Evolutionary conservation across 2,329 filamentous ascomycete species (phyloP).

Genomic region (Seiridium cupressi): DNA sequence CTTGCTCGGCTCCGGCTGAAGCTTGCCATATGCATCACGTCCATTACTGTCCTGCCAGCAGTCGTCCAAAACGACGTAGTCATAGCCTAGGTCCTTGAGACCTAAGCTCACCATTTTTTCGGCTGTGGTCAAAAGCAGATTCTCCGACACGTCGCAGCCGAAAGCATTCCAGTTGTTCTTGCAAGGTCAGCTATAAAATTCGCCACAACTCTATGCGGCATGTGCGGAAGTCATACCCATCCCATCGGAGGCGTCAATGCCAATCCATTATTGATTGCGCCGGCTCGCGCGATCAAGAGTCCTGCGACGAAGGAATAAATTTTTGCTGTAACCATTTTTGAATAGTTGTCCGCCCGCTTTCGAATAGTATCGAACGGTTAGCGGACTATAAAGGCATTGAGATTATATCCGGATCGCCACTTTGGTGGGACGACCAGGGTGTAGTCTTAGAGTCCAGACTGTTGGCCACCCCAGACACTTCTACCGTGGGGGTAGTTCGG

Average conservation of each 20-base stretch:
- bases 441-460: neutral
- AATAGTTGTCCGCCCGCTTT: neutral
- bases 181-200: neutral
- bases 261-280: conserved; percentile 15
- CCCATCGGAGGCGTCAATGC: conserved; percentile 18
- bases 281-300: conserved; percentile 9
- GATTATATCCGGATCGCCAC: no score
- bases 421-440: neutral
- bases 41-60: conserved; percentile 12
- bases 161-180: conserved; percentile 20
- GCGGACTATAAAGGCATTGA: no score
- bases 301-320: conserved; percentile 5
- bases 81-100: conserved; percentile 13
- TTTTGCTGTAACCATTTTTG: neutral
- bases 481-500: neutral
- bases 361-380: no score
- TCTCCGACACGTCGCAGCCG: conserved; percentile 17
- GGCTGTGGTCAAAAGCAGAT: conserved; percentile 11
- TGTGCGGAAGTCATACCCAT: conserved; percentile 11
- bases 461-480: neutral
- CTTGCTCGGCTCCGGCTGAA: conserved; percentile 17
- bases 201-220: neutral
- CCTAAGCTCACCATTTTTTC: conserved; percentile 11
- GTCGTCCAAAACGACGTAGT: conserved; percentile 17
- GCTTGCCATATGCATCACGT: neutral